A percentile compares a stretch with the other conserved stretches of the same genome.
phyloP scores from a whole-genome alignment of 495 filamentous ascomycete species.

The Hamigera avellanea region DNA sequence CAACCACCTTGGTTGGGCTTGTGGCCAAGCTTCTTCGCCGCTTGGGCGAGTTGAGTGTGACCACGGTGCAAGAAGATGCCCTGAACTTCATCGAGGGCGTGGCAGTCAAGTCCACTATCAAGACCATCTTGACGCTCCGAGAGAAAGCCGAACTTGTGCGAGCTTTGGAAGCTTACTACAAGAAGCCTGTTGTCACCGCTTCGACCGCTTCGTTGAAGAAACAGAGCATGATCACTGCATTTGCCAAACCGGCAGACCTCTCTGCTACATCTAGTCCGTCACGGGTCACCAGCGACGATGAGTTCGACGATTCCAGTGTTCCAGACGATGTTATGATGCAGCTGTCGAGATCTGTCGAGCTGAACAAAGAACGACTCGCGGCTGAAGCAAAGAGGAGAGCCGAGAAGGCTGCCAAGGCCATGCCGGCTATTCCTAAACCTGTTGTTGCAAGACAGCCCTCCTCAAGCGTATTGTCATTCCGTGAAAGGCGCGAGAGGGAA shows the following conservation, averaged over 20 bases:
- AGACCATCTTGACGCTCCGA: slow-evolving; percentile 60
- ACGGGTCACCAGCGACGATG: slow-evolving; percentile 22
- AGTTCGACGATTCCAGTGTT: slow-evolving; percentile 28
- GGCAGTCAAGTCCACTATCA: slow-evolving; percentile 43
- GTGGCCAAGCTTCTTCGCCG: slow-evolving; percentile 62
- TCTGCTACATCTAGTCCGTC: slow-evolving; percentile 21
- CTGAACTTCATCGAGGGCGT: slow-evolving; percentile 50
- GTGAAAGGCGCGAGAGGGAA: slow-evolving; percentile 58
- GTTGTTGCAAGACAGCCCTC: slow-evolving; percentile 23
- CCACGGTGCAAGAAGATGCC: slow-evolving; percentile 47
- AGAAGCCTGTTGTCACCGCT: slow-evolving; percentile 37
- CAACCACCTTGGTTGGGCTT: slow-evolving; percentile 56
- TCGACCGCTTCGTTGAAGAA: slow-evolving; percentile 42
- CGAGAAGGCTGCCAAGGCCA: slow-evolving; percentile 22
- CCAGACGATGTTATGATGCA: slow-evolving; percentile 32
- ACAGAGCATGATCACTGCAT: slow-evolving; percentile 57
- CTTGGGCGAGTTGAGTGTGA: slow-evolving; percentile 56
- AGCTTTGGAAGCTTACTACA: slow-evolving; percentile 66
- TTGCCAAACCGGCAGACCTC: slow-evolving; percentile 33
- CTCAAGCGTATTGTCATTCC: slow-evolving; percentile 39
- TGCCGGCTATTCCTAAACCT: slow-evolving; percentile 21
- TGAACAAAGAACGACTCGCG: slow-evolving; percentile 32
- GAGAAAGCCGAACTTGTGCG: slow-evolving; percentile 75
- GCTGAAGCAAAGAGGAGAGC: slow-evolving; percentile 25
- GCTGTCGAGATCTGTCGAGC: slow-evolving; percentile 35